These are phyloP conservation scores for Akebia trifoliata DNA, from an alignment of 164 flowering plant genomes.

Conservation along the genomic window DNA sequence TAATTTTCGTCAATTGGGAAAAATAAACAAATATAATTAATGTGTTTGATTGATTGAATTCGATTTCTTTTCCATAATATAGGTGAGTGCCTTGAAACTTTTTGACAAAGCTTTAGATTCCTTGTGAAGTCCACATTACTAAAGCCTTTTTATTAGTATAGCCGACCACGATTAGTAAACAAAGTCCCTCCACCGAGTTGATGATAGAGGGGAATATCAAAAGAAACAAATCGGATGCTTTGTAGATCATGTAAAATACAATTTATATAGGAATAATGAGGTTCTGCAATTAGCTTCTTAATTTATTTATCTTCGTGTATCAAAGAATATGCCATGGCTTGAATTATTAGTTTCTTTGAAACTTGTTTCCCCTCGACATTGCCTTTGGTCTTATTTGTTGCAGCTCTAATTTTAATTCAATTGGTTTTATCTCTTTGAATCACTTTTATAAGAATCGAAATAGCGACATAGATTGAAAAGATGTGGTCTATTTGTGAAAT, in stretches of 20 bases:
- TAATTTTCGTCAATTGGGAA: too few species aligned
- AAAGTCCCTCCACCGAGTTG: conserved; percentile 16
- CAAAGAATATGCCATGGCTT: too few species aligned
- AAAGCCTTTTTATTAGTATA: conserved; percentile 1
- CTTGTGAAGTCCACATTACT: neutral
- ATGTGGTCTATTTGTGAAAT: too few species aligned
- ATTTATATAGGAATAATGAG: neutral
- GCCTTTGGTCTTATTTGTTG: too few species aligned
- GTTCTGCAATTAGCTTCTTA: neutral
- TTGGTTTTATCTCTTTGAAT: too few species aligned
- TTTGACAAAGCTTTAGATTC: neutral
- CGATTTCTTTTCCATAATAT: neutral
- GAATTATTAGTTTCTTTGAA: too few species aligned
- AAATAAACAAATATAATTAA: neutral
- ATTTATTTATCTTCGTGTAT: too few species aligned
- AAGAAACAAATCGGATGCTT: conserved; percentile 3
- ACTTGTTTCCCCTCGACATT: too few species aligned
- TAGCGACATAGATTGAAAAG: too few species aligned
- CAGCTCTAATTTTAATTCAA: too few species aligned
- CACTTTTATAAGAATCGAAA: too few species aligned
- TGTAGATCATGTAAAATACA: neutral
- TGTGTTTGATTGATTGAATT: neutral
- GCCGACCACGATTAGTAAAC: conserved; percentile 23
- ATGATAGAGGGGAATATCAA: conserved; percentile 3
- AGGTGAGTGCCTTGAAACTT: conserved; percentile 3